Evolutionary conservation across 2,329 filamentous ascomycete genomes (phyloP).

Genomic region (Claviceps fusiformis): DNA sequence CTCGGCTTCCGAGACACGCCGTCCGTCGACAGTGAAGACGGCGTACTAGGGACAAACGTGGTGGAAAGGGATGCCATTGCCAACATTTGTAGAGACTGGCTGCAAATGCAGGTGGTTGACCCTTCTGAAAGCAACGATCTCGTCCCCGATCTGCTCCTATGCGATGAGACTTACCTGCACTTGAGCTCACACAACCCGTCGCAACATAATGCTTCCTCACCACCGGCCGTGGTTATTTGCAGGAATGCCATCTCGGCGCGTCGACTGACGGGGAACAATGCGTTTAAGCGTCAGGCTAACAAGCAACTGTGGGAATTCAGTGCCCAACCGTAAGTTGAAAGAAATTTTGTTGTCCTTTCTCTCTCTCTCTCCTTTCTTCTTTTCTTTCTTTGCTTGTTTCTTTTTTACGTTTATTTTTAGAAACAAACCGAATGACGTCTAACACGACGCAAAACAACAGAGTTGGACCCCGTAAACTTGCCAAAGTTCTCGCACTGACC

Average conservation of each 20-base stretch:
- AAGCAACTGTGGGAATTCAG: slow-evolving; percentile 22
- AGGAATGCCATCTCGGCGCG: slow-evolving; percentile 3
- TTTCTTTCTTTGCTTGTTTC: too few relatives aligned
- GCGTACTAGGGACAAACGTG: slow-evolving; percentile 3
- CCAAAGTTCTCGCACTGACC: slow-evolving; percentile 6
- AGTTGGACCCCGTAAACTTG: slow-evolving; percentile 23
- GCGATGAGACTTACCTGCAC: slow-evolving; percentile 14
- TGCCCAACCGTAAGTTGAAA: slow-evolving; percentile 20
- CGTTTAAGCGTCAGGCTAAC: slow-evolving; percentile 2
- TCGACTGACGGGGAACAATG: not conserved
- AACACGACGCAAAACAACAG: slow-evolving; percentile 8
- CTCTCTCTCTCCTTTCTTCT: too few relatives aligned
- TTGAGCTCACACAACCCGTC: slow-evolving; percentile 10
- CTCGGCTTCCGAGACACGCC: slow-evolving; percentile 10
- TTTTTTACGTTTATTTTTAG: too few relatives aligned
- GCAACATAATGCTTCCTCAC: slow-evolving; percentile 4
- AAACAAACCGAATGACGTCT: not conserved
- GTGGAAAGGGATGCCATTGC: slow-evolving; percentile 3
- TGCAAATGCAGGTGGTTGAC: slow-evolving; percentile 16
- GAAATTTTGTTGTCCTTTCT: not conserved
- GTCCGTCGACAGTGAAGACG: slow-evolving; percentile 1
- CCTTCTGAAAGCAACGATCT: slow-evolving; percentile 4
- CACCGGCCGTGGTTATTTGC: slow-evolving; percentile 5
- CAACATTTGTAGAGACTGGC: slow-evolving; percentile 20
- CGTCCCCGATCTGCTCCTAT: slow-evolving; percentile 15